phyloP scores from a whole-genome alignment of 805 yeast species.

The Danielia oregonensis region DNA sequence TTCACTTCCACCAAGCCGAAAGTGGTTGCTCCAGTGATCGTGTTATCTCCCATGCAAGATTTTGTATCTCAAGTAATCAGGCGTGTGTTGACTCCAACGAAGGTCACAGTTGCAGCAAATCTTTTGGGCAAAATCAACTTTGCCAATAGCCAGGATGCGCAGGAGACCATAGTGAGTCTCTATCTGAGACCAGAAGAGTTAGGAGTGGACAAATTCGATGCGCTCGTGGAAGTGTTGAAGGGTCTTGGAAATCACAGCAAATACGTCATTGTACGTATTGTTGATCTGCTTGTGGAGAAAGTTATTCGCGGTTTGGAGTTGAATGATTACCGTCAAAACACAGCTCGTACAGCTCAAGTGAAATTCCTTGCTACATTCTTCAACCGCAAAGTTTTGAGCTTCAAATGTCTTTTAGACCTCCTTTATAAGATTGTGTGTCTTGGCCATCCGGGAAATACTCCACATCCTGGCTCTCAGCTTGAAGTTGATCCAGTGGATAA shows the following conservation, averaged over 20 bases:
- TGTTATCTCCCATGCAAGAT: conserved; percentile 7
- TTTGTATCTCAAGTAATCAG: conserved; percentile 12
- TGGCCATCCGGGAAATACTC: conserved; percentile 60
- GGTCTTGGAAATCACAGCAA: conserved; percentile 27
- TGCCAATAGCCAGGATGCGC: conserved; percentile 35
- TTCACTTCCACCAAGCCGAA: conserved; percentile 7
- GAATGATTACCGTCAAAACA: conserved; percentile 55
- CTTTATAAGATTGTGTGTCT: conserved; percentile 54
- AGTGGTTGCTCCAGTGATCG: neutral
- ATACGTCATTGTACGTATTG: conserved; percentile 39
- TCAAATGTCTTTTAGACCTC: conserved; percentile 46
- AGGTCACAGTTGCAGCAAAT: conserved; percentile 13
- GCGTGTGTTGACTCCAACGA: neutral
- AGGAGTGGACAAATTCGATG: conserved; percentile 50
- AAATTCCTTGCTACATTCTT: conserved; percentile 57
- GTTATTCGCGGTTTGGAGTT: conserved; percentile 62
- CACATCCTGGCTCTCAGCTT: conserved; percentile 46
- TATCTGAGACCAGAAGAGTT: conserved; percentile 62
- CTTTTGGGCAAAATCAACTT: conserved; percentile 45
- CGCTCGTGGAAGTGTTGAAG: conserved; percentile 46
- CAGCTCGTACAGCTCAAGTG: conserved; percentile 59
- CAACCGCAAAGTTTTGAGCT: conserved; percentile 44
- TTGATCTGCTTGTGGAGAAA: conserved; percentile 66
- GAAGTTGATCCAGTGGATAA: conserved; percentile 62
- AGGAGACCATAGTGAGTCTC: conserved; percentile 28